Base-by-base conservation (phyloP, 352 stramenopile species). In the Phytophthora ramorum region DNA sequence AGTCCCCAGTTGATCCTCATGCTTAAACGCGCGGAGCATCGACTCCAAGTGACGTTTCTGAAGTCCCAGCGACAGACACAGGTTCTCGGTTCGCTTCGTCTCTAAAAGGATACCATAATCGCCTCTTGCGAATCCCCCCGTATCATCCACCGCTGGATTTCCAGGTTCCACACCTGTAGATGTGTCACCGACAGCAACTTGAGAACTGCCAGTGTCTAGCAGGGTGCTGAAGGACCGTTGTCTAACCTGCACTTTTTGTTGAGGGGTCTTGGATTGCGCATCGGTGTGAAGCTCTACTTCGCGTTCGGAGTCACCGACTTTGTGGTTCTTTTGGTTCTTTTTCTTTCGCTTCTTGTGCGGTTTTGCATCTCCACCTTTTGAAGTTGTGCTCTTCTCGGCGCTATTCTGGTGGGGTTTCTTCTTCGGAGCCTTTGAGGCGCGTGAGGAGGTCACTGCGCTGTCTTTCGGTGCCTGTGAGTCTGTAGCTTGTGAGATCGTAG, bases 1-100 rank as follows among this genome's bases (percentile, higher is more conserved):
- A 9, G 67, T 83, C 10, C 69, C 65, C 41, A 79, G 72, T 32
- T 78, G 56, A 30, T 91, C 80, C 61, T 91, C 78, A 17, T 34
- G 57, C 22, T 58, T 50, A 51, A 90, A 91, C 6, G 83, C 48
- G 9, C 58, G 58, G 2, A 55, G 50, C 20, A 91, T 63, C 41
- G 62, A 49, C 2, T 64, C 57, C 16, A 91, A 57, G 17, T 91
- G 64, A 24, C 60, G 63, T 17, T 79, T 82, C 34, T 64, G 53
- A 28, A 91, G 77, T 5, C 52, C 70, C 17, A 90, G 66, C 0
- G 80, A 87, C 10, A 69, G 62, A 41, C 83, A 91, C n/a, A 90
- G 56, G 30, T 72, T 70, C 48, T 90, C 83, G 2, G 72, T 77
- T 10, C 54, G 58, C 24, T 72, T 77, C 16, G 76, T 88, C 32